phyloP scores from a whole-genome alignment of 225 moss, liverwort and hornwort genomes.

The Marchantia polymorpha region DNA sequence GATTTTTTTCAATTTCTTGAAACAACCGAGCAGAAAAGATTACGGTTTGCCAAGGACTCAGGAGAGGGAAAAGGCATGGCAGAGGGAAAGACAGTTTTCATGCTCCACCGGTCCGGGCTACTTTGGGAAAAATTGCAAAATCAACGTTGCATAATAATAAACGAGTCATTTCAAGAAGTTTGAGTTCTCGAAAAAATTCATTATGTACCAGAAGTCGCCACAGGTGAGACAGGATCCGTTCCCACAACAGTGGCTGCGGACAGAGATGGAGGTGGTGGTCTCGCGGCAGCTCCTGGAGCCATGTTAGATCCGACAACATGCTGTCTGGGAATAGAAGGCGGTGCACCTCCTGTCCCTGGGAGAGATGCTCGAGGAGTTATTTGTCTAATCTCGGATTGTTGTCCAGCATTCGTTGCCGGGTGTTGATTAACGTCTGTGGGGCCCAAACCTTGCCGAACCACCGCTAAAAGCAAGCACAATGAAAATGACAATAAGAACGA shows the following conservation, averaged over 20 bases:
- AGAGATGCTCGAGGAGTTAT: slow-evolving; percentile 36
- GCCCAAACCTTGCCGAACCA: slow-evolving; percentile 70
- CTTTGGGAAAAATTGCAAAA: too few species aligned
- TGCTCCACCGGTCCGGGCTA: too few species aligned
- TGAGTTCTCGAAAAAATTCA: not conserved
- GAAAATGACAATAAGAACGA: not conserved
- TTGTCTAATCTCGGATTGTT: slow-evolving; percentile 57
- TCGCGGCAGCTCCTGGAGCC: slow-evolving; percentile 24
- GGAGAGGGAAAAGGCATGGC: too few species aligned
- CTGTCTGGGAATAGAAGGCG: slow-evolving; percentile 50
- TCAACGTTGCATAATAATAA: too few species aligned
- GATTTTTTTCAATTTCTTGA: too few species aligned
- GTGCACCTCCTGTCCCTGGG: slow-evolving; percentile 39
- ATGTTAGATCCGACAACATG: slow-evolving; percentile 23
- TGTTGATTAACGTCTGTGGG: slow-evolving; percentile 65
- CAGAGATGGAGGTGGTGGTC: slow-evolving; percentile 34
- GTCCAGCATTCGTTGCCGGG: slow-evolving; percentile 46
- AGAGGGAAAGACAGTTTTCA: too few species aligned
- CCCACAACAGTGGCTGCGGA: slow-evolving; percentile 42
- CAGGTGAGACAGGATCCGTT: slow-evolving; percentile 35
- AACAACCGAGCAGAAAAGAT: too few species aligned
- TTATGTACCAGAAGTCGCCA: slow-evolving; percentile 4
- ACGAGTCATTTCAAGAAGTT: not conserved
- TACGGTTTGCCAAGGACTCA: too few species aligned
- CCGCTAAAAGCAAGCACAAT: slow-evolving; percentile 36